Evolutionary conservation across 177 flowering plant species (phyloP).

Genomic region (Vitis hybrid): DNA sequence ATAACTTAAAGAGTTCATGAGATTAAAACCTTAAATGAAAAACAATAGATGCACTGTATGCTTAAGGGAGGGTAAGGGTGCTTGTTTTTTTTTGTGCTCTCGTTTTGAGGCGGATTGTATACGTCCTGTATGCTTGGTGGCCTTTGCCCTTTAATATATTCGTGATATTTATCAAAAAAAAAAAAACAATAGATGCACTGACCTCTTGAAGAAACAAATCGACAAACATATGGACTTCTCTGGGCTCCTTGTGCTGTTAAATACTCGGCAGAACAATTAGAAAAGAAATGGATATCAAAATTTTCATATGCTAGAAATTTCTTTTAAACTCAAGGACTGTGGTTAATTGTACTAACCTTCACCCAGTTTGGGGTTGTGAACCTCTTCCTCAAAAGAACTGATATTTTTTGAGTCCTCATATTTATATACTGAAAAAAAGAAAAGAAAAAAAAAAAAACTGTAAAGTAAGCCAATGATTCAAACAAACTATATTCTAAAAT

Average conservation of each 20-base stretch:
- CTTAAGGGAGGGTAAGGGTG: too few species aligned
- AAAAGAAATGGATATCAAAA: background rate
- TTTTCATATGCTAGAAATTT: background rate
- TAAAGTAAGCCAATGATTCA: background rate
- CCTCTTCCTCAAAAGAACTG: constrained; percentile 82
- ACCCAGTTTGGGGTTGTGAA: constrained; percentile 96
- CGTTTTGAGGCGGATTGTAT: too few species aligned
- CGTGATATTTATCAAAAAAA: too few species aligned
- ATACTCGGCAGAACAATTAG: constrained; percentile 20
- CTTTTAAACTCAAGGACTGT: background rate
- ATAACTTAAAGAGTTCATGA: background rate
- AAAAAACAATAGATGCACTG: constrained; percentile 13
- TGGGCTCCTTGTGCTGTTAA: constrained; percentile 95
- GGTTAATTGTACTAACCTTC: constrained; percentile 57
- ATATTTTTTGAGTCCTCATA: constrained; percentile 77
- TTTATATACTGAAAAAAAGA: constrained; percentile 68
- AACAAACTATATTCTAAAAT: background rate
- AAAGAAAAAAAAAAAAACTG: constrained; percentile 4
- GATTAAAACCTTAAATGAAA: constrained; percentile 1
- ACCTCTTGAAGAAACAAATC: constrained; percentile 98
- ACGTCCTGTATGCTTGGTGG: too few species aligned
- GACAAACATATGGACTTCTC: constrained; percentile 99
- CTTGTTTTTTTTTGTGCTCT: too few species aligned
- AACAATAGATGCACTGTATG: constrained; percentile 11
- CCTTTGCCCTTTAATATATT: too few species aligned